phyloP scores from a whole-genome alignment of 2,329 filamentous ascomycete species.

The Biscogniauxia mediterranea region DNA sequence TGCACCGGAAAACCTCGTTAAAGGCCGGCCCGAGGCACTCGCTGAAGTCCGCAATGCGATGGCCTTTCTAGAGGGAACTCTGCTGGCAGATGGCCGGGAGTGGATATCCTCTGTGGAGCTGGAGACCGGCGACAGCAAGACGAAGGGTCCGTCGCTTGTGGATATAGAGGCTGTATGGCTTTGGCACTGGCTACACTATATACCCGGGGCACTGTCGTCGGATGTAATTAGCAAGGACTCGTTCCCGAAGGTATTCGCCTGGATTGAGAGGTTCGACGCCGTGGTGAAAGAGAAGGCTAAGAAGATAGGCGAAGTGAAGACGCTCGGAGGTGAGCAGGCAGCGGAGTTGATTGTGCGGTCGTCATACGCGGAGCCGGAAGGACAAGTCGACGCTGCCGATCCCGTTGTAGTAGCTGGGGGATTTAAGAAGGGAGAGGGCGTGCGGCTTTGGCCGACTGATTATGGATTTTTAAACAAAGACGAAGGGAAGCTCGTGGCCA shows the following conservation, averaged over 20 bases:
- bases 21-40: conserved; percentile 51
- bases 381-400: conserved; percentile 47
- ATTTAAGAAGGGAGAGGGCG: conserved; percentile 50
- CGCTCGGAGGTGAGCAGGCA: conserved; percentile 54
- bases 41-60: conserved; percentile 54
- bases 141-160: conserved; percentile 52
- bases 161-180: conserved; percentile 71
- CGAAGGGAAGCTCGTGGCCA: conserved; percentile 50
- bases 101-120: conserved; percentile 52
- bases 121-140: conserved; percentile 13
- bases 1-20: conserved; percentile 22
- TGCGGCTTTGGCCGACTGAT: conserved; percentile 63
- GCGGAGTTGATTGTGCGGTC: conserved; percentile 44
- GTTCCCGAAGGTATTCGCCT: conserved; percentile 62
- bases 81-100: conserved; percentile 63
- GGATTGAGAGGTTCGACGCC: conserved; percentile 60
- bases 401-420: conserved; percentile 43
- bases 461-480: conserved; percentile 60
- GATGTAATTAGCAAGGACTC: conserved; percentile 48
- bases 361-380: conserved; percentile 43
- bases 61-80: conserved; percentile 56
- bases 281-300: conserved; percentile 43
- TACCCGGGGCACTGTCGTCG: conserved; percentile 54
- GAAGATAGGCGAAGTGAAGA: conserved; percentile 35
- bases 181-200: conserved; percentile 61